Percentiles rank a stretch among this genome's conserved stretches.
Conservation (phyloP, 1,139 yeast genomes). For the Taphrina pruni region DNA sequence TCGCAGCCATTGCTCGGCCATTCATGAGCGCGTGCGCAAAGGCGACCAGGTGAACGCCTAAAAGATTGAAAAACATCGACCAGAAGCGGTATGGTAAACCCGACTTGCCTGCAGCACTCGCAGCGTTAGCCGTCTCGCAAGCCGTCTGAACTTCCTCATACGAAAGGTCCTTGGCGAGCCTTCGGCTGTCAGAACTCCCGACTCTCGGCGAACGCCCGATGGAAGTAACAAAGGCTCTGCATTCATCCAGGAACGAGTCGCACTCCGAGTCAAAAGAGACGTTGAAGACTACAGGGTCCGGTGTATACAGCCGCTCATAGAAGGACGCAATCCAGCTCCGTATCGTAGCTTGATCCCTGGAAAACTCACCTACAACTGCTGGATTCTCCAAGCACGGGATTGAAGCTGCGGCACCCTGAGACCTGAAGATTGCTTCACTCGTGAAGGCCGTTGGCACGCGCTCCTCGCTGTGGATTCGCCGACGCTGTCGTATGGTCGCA, state of each 20-base stretch:
- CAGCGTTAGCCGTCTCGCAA: background rate
- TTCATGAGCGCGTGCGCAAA: background rate
- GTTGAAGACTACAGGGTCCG: background rate
- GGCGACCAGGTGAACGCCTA: background rate
- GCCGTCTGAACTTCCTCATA: background rate
- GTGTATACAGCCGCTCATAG: background rate
- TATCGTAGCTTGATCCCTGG: background rate
- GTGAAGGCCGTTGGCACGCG: constrained; percentile 11
- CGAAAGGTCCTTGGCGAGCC: background rate
- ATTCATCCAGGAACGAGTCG: background rate
- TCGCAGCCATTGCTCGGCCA: background rate
- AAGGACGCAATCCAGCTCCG: background rate
- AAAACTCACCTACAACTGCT: background rate
- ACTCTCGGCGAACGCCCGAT: background rate
- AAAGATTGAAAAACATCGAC: background rate
- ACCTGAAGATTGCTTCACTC: background rate
- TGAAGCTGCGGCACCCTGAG: background rate
- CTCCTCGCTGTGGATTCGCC: too few species aligned
- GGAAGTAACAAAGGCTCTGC: too few species aligned
- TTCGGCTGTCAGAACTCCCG: background rate
- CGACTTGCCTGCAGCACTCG: constrained; percentile 7
- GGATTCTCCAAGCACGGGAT: background rate
- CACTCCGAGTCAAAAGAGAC: background rate
- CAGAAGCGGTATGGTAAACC: constrained; percentile 11
- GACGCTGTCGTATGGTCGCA: too few species aligned